Conservation (phyloP, 345 rosid genomes). For the Nephelium lappaceum region DNA sequence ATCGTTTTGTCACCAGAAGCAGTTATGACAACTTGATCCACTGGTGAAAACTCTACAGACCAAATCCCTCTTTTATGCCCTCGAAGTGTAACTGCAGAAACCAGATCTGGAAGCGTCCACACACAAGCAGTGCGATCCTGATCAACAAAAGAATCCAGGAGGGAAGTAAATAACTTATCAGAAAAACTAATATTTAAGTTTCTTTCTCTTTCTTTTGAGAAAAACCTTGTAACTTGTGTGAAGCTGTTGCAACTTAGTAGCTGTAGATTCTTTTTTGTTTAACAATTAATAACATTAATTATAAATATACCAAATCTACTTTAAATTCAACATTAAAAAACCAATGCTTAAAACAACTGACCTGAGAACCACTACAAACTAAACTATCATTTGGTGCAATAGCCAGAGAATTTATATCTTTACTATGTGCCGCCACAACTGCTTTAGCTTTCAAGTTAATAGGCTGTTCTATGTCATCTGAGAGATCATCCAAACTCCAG, state of each 20-base stretch:
- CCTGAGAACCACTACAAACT: slow-evolving; percentile 97
- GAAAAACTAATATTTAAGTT: neutral
- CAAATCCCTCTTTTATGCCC: slow-evolving; percentile 96
- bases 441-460: slow-evolving; percentile 78
- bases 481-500: slow-evolving; percentile 77
- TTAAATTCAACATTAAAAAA: neutral
- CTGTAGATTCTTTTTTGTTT: slow-evolving; percentile 1
- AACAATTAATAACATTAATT: neutral
- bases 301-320: neutral
- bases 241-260: neutral
- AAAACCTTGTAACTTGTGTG: neutral
- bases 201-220: neutral
- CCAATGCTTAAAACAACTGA: slow-evolving; percentile 27
- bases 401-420: slow-evolving; percentile 90
- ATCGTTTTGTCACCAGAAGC: slow-evolving; percentile 94
- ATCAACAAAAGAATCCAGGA: slow-evolving; percentile 20
- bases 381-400: slow-evolving; percentile 87
- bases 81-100: slow-evolving; percentile 68
- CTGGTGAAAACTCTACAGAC: slow-evolving; percentile 97
- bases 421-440: slow-evolving; percentile 90
- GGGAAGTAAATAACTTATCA: neutral
- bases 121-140: slow-evolving; percentile 97
- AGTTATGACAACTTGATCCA: slow-evolving; percentile 94
- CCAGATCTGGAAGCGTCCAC: slow-evolving; percentile 92
- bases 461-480: slow-evolving; percentile 61